Percentiles rank a stretch among this genome's conserved stretches.
Conservation (phyloP, 495 filamentous ascomycete genomes). For the Hypomontagnella submonticulosa region DNA sequence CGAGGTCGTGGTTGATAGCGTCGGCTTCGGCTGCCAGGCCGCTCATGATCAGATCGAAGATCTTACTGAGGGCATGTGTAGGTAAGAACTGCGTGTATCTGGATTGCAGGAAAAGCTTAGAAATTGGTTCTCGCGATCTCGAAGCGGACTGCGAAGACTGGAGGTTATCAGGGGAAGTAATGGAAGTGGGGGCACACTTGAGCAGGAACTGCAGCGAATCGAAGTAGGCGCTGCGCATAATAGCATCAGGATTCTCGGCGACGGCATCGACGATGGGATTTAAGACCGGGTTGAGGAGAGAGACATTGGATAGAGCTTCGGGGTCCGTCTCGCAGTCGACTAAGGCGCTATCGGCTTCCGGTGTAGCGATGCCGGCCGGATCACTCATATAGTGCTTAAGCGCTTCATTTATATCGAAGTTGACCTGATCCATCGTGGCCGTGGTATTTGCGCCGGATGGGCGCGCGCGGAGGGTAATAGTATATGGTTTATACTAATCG, state of each 20-base stretch:
- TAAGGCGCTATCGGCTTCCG: slow-evolving; percentile 85
- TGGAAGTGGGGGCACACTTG: slow-evolving; percentile 86
- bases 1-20: slow-evolving; percentile 82
- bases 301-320: slow-evolving; percentile 77
- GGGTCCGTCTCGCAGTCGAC: slow-evolving; percentile 93
- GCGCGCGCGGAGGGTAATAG: slow-evolving; percentile 10
- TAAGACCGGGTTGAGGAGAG: slow-evolving; percentile 82
- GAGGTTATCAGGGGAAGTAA: slow-evolving; percentile 50
- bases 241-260: slow-evolving; percentile 88
- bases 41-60: slow-evolving; percentile 92
- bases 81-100: slow-evolving; percentile 89
- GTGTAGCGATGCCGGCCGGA: slow-evolving; percentile 82
- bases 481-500: slow-evolving; percentile 5
- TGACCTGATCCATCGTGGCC: slow-evolving; percentile 75
- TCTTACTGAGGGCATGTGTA: slow-evolving; percentile 83
- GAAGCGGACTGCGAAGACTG: slow-evolving; percentile 25
- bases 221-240: slow-evolving; percentile 79
- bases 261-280: slow-evolving; percentile 95
- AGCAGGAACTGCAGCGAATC: slow-evolving; percentile 95
- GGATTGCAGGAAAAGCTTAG: slow-evolving; percentile 74
- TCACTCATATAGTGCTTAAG: slow-evolving; percentile 96
- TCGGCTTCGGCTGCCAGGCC: slow-evolving; percentile 95
- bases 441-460: slow-evolving; percentile 34
- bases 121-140: slow-evolving; percentile 49
- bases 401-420: slow-evolving; percentile 94